phyloP scores from a whole-genome alignment of 768 basidiomycete species.

The Calocybe gangraenosa region DNA sequence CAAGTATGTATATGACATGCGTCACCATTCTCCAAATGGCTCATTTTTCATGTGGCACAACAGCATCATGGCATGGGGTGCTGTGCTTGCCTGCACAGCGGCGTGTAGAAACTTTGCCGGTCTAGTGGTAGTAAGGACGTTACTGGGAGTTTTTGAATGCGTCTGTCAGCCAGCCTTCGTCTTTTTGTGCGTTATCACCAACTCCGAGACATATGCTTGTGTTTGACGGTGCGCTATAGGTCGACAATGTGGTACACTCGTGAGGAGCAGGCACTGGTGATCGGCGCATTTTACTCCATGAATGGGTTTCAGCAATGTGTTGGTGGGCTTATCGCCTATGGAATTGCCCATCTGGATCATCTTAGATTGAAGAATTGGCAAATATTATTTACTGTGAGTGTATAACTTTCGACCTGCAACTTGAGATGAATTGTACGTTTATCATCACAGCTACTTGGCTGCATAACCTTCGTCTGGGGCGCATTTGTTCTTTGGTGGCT shows the following conservation, averaged over 20 bases:
- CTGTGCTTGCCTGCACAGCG: conserved; percentile 44
- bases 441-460: conserved; percentile 34
- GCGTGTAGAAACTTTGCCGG: conserved; percentile 41
- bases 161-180: conserved; percentile 47
- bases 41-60: no score
- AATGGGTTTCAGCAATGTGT: conserved; percentile 47
- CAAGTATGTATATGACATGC: conserved; percentile 24
- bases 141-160: conserved; percentile 44
- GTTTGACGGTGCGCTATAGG: conserved; percentile 15
- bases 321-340: conserved; percentile 46
- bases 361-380: conserved; percentile 47
- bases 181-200: conserved; percentile 27
- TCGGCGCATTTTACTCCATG: conserved; percentile 42
- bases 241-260: conserved; percentile 52
- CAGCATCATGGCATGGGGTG: conserved; percentile 40
- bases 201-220: not conserved
- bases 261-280: conserved; percentile 44
- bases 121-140: conserved; percentile 41
- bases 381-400: conserved; percentile 34
- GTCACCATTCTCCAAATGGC: no score
- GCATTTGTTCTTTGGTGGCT: conserved; percentile 45
- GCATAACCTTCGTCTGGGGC: conserved; percentile 44
- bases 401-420: not conserved
- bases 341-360: conserved; percentile 40
- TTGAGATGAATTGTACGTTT: not conserved